Percentiles rank a stretch among this genome's conserved stretches.
Evolutionary conservation across 352 stramenopile genomes (phyloP).

Genomic region (Pythium rishiriense): DNA sequence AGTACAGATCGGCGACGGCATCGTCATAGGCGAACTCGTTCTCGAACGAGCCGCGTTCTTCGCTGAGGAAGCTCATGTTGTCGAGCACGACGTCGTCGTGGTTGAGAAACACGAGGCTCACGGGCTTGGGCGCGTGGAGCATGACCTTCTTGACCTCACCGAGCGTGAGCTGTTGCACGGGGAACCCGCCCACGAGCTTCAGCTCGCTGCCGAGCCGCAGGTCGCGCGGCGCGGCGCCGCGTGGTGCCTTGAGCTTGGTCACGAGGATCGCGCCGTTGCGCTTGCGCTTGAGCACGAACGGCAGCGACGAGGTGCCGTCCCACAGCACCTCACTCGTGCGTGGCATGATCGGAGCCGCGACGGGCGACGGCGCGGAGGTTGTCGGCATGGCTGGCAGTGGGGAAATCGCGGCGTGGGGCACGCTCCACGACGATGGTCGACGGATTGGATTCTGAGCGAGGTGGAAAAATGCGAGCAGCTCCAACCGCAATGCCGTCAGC

Average conservation of each 20-base stretch:
- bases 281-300: conserved; percentile 79
- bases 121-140: conserved; percentile 65
- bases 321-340: conserved; percentile 75
- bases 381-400: not conserved
- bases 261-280: conserved; percentile 72
- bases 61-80: conserved; percentile 44
- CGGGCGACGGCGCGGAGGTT: not conserved
- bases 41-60: conserved; percentile 37
- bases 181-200: conserved; percentile 74
- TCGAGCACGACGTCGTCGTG: conserved; percentile 43
- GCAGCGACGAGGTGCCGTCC: conserved; percentile 47
- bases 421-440: too few relatives aligned
- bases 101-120: conserved; percentile 82
- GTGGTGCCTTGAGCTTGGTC: conserved; percentile 43
- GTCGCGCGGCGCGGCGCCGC: conserved; percentile 21
- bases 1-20: not conserved
- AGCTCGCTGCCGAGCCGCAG: conserved; percentile 69
- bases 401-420: not conserved
- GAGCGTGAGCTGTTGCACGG: conserved; percentile 66
- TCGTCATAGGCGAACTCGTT: conserved; percentile 37
- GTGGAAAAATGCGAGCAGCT: not conserved
- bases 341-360: conserved; percentile 6
- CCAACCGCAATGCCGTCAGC: conserved; percentile 2
- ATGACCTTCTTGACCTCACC: conserved; percentile 81
- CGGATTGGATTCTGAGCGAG: not conserved